Evolutionary conservation across 345 rosid species (phyloP), one percentile per base, ranked within the genome.

Genomic region (Excoecaria cochinchinensis): DNA sequence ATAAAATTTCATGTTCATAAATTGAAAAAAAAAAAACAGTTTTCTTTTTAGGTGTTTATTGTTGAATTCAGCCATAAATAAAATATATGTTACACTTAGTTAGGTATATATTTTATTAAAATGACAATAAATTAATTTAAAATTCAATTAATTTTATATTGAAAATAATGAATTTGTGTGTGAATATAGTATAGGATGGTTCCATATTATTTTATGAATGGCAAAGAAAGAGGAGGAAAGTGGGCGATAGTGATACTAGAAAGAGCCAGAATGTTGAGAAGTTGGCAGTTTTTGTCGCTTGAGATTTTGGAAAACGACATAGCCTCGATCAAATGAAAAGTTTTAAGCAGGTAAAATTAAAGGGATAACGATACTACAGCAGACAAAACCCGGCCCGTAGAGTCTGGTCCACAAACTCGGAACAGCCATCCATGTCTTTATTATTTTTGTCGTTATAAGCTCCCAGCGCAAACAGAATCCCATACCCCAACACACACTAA

Each of bases 351-450:
- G 15, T 42, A 9, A 39, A 38, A 36, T 17, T 42, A 19, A 67
- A 75, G 36, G 66, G 61, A 75, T 12, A 66, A 70, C 4, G 79
- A 74, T 60, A 31, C 14, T 25, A 25, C 36, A 77, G 70, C 22
- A 70, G 84, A 81, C 81, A 64, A 77, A 81, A 77, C 42, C 73
- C 53, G 72, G 73, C 70, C 69, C 70, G 46, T 19, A 17, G 70
- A 74, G 31, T 65, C 60, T 58, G 79, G 81, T 57, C 67, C 75
- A 58, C 36, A 22, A 16, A 6, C 57, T 58, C 11, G 38, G 58
- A 39, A 39, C 73, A 70, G 66, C 63, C 19, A 68, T 8, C 52
- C 60, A 6, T 39, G 70, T 14, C 60, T 60, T 15, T 44, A 36
- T 8, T 40, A 8, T 0, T 40, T 38, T 77, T 74, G 69, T 77